Percentiles rank a stretch among this genome's conserved stretches.
phyloP scores from a whole-genome alignment of 2,329 filamentous ascomycete species.

The Fusarium sp. region DNA sequence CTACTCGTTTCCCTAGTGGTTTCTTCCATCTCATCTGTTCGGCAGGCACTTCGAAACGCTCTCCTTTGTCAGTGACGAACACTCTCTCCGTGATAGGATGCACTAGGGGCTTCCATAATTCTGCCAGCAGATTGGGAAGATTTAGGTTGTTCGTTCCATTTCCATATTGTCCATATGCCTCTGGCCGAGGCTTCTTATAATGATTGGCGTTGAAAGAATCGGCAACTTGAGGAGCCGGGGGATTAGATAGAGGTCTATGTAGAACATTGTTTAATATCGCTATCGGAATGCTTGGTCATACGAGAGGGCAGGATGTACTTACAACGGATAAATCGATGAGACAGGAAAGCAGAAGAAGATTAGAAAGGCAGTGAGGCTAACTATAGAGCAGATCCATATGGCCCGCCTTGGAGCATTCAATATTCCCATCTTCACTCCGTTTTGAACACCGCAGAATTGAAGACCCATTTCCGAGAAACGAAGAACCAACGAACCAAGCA shows the following conservation, averaged over 20 bases:
- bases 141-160: not conserved
- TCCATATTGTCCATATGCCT: not conserved
- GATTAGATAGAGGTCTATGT: not conserved
- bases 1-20: not conserved
- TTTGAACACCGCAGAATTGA: not conserved
- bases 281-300: accelerated
- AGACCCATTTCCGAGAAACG: not conserved
- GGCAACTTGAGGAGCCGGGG: not conserved
- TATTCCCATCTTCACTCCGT: not conserved
- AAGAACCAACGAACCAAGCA: not conserved
- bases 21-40: constrained; percentile 13
- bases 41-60: constrained; percentile 10
- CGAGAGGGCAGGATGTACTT: accelerated
- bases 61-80: constrained; percentile 22
- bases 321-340: not conserved
- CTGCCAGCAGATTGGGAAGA: not conserved
- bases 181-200: not conserved
- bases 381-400: not conserved
- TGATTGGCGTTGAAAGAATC: not conserved
- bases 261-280: not conserved
- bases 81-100: constrained; percentile 8
- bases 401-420: not conserved
- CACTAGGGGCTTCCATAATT: constrained; percentile 22
- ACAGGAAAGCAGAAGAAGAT: not conserved
- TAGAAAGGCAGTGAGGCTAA: not conserved